Percentiles rank a stretch among this genome's conserved stretches.
Evolutionary conservation across 345 rosid genomes (phyloP).

Genomic region (Populus davidiana): DNA sequence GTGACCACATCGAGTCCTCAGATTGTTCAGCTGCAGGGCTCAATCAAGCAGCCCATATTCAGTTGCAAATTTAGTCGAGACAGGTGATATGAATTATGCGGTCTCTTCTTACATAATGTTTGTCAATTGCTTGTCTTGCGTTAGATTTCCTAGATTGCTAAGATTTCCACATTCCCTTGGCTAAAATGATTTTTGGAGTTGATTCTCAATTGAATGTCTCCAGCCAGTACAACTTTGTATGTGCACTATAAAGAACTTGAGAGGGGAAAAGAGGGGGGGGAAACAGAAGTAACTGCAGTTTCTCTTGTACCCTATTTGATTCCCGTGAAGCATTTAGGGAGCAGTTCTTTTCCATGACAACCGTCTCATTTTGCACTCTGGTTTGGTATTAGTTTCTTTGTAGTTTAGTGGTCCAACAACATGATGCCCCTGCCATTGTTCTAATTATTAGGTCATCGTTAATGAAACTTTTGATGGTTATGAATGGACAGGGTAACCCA

Average conservation of each 20-base stretch:
- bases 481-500: constrained; percentile 58
- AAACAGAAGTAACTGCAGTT: too few species aligned
- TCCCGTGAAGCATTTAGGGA: not conserved
- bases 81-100: constrained; percentile 50
- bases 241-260: not conserved
- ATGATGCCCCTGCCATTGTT: constrained; percentile 7
- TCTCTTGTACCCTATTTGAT: too few species aligned
- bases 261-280: not conserved
- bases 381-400: not conserved
- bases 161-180: not conserved
- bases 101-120: not conserved
- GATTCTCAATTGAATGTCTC: not conserved
- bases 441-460: constrained; percentile 21
- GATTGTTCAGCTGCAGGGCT: constrained; percentile 89
- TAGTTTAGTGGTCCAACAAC: not conserved
- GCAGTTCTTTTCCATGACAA: not conserved
- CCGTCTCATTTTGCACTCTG: not conserved
- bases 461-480: constrained; percentile 29
- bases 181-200: not conserved
- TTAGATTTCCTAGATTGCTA: not conserved
- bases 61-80: constrained; percentile 91
- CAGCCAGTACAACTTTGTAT: not conserved
- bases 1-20: constrained; percentile 80
- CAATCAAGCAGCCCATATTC: constrained; percentile 87
- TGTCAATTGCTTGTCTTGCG: not conserved